Conservation (phyloP, 345 rosid genomes). For the Lenwebbia sp. region DNA sequence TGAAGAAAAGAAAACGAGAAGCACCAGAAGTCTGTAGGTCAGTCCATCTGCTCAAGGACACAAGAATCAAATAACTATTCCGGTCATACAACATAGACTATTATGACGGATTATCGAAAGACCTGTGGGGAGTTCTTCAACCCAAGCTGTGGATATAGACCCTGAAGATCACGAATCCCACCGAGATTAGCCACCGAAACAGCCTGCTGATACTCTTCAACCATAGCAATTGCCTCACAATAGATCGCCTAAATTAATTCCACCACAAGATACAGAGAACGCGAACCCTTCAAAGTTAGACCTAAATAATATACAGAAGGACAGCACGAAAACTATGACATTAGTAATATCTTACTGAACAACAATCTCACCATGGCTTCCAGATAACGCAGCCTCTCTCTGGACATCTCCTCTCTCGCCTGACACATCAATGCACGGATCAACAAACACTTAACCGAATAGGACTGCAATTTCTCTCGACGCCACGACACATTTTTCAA, state of each 20-base stretch:
- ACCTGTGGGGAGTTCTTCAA: conserved; percentile 76
- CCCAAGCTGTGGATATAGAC: conserved; percentile 55
- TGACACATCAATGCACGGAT: conserved; percentile 11
- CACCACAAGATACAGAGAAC: neutral
- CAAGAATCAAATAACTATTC: neutral
- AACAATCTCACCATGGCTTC: conserved; percentile 72
- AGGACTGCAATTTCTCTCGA: neutral
- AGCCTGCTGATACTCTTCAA: conserved; percentile 92
- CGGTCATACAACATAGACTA: neutral
- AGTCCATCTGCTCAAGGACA: neutral
- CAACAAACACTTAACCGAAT: neutral
- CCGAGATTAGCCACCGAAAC: conserved; percentile 59
- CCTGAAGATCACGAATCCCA: conserved; percentile 68
- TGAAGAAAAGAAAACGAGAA: neutral
- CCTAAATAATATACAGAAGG: neutral
- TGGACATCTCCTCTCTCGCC: conserved; percentile 96
- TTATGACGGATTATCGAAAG: neutral
- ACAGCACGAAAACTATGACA: neutral
- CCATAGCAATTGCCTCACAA: conserved; percentile 82
- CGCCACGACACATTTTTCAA: neutral
- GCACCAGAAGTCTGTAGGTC: neutral
- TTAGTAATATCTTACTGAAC: neutral
- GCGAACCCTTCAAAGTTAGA: neutral
- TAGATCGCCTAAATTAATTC: conserved; percentile 51
- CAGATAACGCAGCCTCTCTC: conserved; percentile 79